A percentile compares a stretch with the other conserved stretches of the same genome.
These are phyloP conservation scores for Yarrowia sp. DNA, from an alignment of 805 yeast genomes.

Conservation along the genomic window DNA sequence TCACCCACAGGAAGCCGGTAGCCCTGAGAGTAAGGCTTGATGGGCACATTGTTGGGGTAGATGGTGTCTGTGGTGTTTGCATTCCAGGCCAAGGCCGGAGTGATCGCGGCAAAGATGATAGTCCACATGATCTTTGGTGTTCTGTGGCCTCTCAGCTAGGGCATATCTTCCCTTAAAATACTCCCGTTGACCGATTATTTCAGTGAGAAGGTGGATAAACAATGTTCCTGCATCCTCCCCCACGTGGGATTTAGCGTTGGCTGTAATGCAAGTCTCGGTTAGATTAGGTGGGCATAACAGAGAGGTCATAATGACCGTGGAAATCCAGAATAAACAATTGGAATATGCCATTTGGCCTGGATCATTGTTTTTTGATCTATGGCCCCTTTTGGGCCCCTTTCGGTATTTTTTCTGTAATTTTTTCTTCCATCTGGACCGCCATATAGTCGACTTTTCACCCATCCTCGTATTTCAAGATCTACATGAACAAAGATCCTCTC, in stretches of 20 bases:
- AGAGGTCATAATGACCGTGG: no score
- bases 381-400: no score
- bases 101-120: not conserved
- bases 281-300: constrained; percentile 2
- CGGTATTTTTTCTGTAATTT: no score
- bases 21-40: constrained; percentile 16
- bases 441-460: no score
- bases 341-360: no score
- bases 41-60: constrained; percentile 11
- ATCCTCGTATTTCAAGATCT: no score
- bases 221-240: constrained; percentile 11
- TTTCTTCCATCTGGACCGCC: no score
- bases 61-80: constrained; percentile 3
- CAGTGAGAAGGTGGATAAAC: not conserved
- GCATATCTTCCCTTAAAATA: not conserved
- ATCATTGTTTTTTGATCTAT: no score
- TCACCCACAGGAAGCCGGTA: constrained; percentile 6
- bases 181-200: no score
- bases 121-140: not conserved
- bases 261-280: constrained; percentile 2
- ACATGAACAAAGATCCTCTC: no score
- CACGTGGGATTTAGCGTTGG: constrained; percentile 26
- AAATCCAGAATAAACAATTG: no score
- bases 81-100: constrained; percentile 24
- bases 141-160: not conserved